phyloP scores from a whole-genome alignment of 2,329 filamentous ascomycete species.

The Diplodia seriata region DNA sequence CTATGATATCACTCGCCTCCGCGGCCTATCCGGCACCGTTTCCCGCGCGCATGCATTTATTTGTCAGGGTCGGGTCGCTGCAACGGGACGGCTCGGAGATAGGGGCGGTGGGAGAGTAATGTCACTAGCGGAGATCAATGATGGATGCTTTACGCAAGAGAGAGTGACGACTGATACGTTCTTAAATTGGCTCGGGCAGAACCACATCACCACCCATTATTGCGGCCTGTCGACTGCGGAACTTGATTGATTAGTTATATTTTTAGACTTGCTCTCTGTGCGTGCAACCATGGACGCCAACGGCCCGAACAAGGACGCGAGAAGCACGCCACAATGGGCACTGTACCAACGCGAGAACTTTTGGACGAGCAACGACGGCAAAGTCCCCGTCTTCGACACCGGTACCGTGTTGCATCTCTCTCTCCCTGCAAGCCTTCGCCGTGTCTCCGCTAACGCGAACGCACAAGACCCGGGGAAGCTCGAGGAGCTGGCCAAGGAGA shows the following conservation, averaged over 20 bases:
- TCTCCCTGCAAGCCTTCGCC: background rate
- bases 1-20: constrained; percentile 21
- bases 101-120: background rate
- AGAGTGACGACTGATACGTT: background rate
- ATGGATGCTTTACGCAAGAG: constrained; percentile 17
- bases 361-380: constrained; percentile 60
- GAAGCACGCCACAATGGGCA: constrained; percentile 61
- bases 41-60: background rate
- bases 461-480: constrained; percentile 62
- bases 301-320: constrained; percentile 58
- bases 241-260: background rate
- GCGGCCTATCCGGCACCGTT: no score
- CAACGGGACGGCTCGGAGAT: background rate
- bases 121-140: background rate
- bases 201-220: background rate
- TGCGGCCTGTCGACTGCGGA: no score
- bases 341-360: constrained; percentile 64
- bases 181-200: background rate
- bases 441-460: background rate
- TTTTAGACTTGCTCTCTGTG: background rate
- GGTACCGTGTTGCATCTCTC: constrained; percentile 39
- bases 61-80: background rate
- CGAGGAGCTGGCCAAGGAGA: constrained; percentile 64
- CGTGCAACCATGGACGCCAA: constrained; percentile 54
- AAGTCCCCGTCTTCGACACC: constrained; percentile 61